Evolutionary conservation across 805 yeast genomes (phyloP).

Genomic region (Candida taoyuanica): DNA sequence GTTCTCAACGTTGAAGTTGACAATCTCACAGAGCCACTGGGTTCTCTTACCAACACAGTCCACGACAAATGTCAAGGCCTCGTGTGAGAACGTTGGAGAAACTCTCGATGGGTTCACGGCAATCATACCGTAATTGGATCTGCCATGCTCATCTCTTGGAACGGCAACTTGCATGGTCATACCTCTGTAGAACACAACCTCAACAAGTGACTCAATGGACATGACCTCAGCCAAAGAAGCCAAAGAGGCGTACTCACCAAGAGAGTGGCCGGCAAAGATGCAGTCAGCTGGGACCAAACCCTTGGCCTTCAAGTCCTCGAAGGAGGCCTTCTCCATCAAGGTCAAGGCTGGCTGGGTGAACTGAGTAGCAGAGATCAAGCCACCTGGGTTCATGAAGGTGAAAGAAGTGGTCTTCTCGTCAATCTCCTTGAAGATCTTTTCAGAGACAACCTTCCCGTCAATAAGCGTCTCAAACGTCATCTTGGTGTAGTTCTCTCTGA

Average conservation of each 20-base stretch:
- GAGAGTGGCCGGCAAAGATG: slow-evolving; percentile 98
- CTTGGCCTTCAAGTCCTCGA: slow-evolving; percentile 94
- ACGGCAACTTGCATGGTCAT: slow-evolving; percentile 99
- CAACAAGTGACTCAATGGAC: slow-evolving; percentile 97
- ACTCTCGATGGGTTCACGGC: slow-evolving; percentile 97
- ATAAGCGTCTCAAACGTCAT: slow-evolving; percentile 97
- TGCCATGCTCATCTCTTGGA: slow-evolving; percentile 91
- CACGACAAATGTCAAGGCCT: slow-evolving; percentile 91
- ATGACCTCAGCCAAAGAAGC: slow-evolving; percentile 96
- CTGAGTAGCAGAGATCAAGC: slow-evolving; percentile 95
- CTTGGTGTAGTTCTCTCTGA: slow-evolving; percentile 88
- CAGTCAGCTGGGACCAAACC: slow-evolving; percentile 92
- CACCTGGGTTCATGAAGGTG: slow-evolving; percentile 90
- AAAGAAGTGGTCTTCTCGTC: slow-evolving; percentile 73
- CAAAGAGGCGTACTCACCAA: slow-evolving; percentile 98
- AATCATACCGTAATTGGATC: slow-evolving; percentile 99
- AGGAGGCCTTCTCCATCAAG: slow-evolving; percentile 98
- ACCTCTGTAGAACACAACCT: slow-evolving; percentile 98
- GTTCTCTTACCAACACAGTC: slow-evolving; percentile 81
- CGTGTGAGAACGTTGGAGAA: slow-evolving; percentile 81
- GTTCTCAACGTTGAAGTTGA: slow-evolving; percentile 96
- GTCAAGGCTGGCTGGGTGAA: slow-evolving; percentile 99
- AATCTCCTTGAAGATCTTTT: slow-evolving; percentile 93
- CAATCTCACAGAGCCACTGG: slow-evolving; percentile 94
- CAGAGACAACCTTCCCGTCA: slow-evolving; percentile 79